phyloP scores from a whole-genome alignment of 768 basidiomycete genomes.

The Hygrocybe coccinea region DNA sequence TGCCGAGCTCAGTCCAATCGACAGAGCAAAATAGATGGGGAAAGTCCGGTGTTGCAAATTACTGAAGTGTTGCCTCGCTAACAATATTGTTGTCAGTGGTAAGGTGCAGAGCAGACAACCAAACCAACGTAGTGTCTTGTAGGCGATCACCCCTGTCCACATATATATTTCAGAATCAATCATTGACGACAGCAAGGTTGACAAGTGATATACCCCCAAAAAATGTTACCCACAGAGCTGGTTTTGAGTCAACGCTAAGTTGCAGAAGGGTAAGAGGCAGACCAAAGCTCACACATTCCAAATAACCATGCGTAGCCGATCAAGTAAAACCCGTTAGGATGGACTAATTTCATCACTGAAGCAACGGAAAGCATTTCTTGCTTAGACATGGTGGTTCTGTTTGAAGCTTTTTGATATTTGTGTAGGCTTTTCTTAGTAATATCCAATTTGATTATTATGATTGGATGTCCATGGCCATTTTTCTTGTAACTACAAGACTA shows the following conservation, averaged over 20 bases:
- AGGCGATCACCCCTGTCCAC: slow-evolving; percentile 52
- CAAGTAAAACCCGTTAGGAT: slow-evolving; percentile 43
- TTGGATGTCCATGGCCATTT: too few species aligned
- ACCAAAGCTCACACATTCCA: slow-evolving; percentile 57
- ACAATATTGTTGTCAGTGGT: slow-evolving; percentile 1
- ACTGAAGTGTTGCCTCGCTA: slow-evolving; percentile 69
- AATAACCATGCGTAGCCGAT: slow-evolving; percentile 59
- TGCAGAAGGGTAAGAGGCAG: too few species aligned
- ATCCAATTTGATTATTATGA: too few species aligned
- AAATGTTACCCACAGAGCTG: slow-evolving; percentile 60
- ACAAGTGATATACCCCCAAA: slow-evolving; percentile 46
- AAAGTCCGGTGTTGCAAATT: slow-evolving; percentile 69
- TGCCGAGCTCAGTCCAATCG: slow-evolving; percentile 48
- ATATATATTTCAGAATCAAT: not conserved
- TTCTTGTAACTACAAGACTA: too few species aligned
- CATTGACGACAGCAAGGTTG: not conserved
- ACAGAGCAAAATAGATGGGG: slow-evolving; percentile 67
- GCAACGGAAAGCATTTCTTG: slow-evolving; percentile 34
- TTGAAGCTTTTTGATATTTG: too few species aligned
- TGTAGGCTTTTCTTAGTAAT: too few species aligned
- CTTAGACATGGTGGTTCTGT: slow-evolving; percentile 27
- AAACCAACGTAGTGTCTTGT: slow-evolving; percentile 51
- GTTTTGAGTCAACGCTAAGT: slow-evolving; percentile 16
- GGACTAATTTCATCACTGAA: slow-evolving; percentile 30
- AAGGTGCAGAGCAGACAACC: not conserved